Percentiles rank a stretch among this genome's conserved stretches.
phyloP scores from a whole-genome alignment of 2,329 filamentous ascomycete species.

The Hymenoscyphus fraxineus region DNA sequence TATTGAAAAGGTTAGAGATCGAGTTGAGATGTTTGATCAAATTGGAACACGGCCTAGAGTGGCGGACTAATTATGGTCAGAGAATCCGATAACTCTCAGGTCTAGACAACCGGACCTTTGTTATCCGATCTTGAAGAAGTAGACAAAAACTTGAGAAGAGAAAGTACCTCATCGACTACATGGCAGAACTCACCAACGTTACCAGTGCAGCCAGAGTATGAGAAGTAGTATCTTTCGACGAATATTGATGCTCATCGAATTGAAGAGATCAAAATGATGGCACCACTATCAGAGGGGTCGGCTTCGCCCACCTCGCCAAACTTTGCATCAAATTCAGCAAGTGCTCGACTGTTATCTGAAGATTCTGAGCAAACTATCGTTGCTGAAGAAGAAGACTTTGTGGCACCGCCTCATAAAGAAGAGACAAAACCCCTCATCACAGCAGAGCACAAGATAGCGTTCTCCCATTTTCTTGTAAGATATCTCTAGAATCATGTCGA shows the following conservation, averaged over 20 bases:
- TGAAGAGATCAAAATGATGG: neutral
- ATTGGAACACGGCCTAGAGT: neutral
- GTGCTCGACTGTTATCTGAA: slow-evolving; percentile 1
- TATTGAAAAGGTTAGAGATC: neutral
- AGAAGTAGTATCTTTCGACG: neutral
- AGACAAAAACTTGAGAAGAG: neutral
- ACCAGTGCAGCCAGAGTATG: neutral
- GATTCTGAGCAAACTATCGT: neutral
- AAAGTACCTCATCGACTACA: neutral
- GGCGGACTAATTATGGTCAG: neutral
- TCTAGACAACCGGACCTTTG: neutral
- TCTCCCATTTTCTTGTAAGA: slow-evolving; percentile 18
- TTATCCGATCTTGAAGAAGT: neutral
- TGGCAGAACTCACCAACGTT: neutral
- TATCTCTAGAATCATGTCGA: neutral
- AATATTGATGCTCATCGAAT: neutral
- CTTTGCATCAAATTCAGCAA: slow-evolving; percentile 1
- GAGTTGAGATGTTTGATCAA: neutral
- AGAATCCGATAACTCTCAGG: neutral
- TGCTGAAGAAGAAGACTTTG: slow-evolving; percentile 3
- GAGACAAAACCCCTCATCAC: slow-evolving; percentile 12
- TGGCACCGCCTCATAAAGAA: neutral
- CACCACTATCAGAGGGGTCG: neutral
- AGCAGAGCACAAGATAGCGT: slow-evolving; percentile 13
- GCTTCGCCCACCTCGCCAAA: slow-evolving; percentile 12